These are phyloP conservation scores for Penicillium flavigenum DNA, from an alignment of 495 filamentous ascomycete genomes.

Conservation along the genomic window DNA sequence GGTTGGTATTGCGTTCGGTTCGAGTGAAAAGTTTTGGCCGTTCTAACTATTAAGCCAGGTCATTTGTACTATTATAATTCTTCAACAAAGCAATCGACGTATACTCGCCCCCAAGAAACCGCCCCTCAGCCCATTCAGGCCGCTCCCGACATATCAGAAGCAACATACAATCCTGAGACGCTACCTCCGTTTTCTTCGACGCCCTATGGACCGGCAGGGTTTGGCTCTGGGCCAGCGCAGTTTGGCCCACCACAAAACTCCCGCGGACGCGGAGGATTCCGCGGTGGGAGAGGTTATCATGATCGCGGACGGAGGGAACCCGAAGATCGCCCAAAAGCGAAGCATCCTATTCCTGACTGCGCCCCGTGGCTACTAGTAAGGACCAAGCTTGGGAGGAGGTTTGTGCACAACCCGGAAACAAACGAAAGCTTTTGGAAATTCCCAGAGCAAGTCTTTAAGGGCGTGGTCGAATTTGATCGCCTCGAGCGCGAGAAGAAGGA, in stretches of 20 bases:
- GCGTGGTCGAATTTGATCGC: conserved; percentile 69
- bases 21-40: conserved; percentile 17
- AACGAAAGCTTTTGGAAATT: conserved; percentile 92
- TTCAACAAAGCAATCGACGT: conserved; percentile 84
- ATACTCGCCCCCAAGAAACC: conserved; percentile 61
- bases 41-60: conserved; percentile 42
- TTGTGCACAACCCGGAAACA: conserved; percentile 80
- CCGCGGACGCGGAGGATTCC: conserved; percentile 40
- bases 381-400: conserved; percentile 82
- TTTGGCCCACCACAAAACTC: conserved; percentile 24
- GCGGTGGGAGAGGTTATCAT: conserved; percentile 52
- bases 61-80: conserved; percentile 88
- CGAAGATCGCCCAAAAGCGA: conserved; percentile 77
- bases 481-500: conserved; percentile 52
- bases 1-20: conserved; percentile 44
- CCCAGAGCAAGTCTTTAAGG: conserved; percentile 77
- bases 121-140: conserved; percentile 32
- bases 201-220: conserved; percentile 39
- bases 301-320: conserved; percentile 59
- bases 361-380: conserved; percentile 91
- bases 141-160: conserved; percentile 19
- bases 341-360: conserved; percentile 73
- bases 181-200: conserved; percentile 46
- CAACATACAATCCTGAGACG: conserved; percentile 35
- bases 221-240: conserved; percentile 18